phyloP scores from a whole-genome alignment of 2,329 filamentous ascomycete genomes.

The Zymoseptoria pseudotritici region DNA sequence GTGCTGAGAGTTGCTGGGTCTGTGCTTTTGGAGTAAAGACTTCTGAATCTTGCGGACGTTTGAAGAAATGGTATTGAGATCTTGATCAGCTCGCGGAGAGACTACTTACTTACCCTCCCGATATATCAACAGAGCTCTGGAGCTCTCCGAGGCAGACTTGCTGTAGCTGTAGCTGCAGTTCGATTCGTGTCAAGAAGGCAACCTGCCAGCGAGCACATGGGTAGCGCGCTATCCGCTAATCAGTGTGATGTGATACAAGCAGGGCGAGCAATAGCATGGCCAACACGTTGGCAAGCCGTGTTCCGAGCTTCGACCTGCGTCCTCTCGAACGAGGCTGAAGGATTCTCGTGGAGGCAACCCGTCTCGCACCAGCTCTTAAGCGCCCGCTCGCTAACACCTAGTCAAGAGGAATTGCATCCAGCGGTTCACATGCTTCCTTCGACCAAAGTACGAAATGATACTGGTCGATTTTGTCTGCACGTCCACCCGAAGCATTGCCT shows the following conservation, averaged over 20 bases:
- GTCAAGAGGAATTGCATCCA: not conserved
- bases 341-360: not conserved
- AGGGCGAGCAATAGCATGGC: not conserved
- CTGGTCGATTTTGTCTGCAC: slow-evolving; percentile 15
- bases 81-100: not conserved
- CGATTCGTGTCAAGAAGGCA: not conserved
- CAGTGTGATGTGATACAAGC: not conserved
- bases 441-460: not conserved
- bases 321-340: not conserved
- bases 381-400: not conserved
- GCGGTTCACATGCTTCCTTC: not conserved
- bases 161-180: not conserved
- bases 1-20: not conserved
- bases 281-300: not conserved
- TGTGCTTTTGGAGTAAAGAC: not conserved
- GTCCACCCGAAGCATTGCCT: slow-evolving; percentile 12
- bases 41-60: not conserved
- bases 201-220: not conserved
- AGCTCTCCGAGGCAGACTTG: not conserved
- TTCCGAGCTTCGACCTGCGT: not conserved
- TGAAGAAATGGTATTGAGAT: not conserved
- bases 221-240: not conserved
- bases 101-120: not conserved
- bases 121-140: not conserved
- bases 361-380: not conserved